Evolutionary conservation across 2,329 filamentous ascomycete genomes (phyloP).

Genomic region (Setomelanomma holmii): DNA sequence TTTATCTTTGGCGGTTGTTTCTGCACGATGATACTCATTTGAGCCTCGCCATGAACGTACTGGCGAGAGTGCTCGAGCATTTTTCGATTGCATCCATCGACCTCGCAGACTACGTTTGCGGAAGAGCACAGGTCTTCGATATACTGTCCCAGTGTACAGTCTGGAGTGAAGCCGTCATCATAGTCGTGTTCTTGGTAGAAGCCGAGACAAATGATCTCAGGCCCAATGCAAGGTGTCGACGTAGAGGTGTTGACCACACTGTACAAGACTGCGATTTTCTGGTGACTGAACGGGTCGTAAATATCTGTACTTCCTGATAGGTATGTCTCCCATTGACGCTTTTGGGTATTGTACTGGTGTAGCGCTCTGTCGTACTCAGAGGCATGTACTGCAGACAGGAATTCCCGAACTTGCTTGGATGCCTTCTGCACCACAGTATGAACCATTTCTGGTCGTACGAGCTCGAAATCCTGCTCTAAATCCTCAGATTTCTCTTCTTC

Average conservation of each 20-base stretch:
- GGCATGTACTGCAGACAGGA: constrained; percentile 92
- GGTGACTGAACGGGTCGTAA: constrained; percentile 94
- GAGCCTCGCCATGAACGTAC: constrained; percentile 94
- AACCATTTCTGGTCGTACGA: constrained; percentile 96
- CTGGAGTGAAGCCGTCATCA: constrained; percentile 74
- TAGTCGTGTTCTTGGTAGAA: constrained; percentile 91
- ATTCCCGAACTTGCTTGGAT: constrained; percentile 87
- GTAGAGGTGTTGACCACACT: constrained; percentile 93
- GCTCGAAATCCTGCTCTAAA: constrained; percentile 74
- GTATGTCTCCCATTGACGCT: constrained; percentile 94
- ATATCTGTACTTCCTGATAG: constrained; percentile 86
- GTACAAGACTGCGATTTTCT: constrained; percentile 94
- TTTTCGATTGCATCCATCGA: constrained; percentile 83
- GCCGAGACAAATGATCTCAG: constrained; percentile 85
- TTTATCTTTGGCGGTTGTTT: constrained; percentile 71
- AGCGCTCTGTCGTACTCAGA: constrained; percentile 95
- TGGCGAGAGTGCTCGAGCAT: constrained; percentile 95
- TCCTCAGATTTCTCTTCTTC: constrained; percentile 46
- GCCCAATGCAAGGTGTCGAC: constrained; percentile 90
- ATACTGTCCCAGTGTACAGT: constrained; percentile 94
- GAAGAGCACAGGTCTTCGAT: constrained; percentile 86
- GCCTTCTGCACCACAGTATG: constrained; percentile 81
- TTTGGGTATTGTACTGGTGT: constrained; percentile 93
- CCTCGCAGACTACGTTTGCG: constrained; percentile 78
- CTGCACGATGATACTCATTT: constrained; percentile 90